A percentile compares a stretch with the other conserved stretches of the same genome.
Conservation (phyloP, 768 basidiomycete species). For the Chiua virens region DNA sequence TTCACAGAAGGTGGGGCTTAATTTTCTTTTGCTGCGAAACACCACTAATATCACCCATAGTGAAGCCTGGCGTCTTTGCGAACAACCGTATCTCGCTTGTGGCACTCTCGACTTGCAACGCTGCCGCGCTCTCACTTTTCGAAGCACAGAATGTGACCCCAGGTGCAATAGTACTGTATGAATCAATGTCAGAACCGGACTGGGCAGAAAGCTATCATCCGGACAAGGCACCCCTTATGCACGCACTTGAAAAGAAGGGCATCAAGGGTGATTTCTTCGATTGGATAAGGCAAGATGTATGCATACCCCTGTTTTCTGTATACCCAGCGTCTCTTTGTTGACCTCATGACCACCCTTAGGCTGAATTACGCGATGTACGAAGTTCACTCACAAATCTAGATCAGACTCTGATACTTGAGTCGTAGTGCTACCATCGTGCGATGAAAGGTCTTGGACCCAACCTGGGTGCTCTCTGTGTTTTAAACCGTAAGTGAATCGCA, state of each 20-base stretch:
- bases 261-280: slow-evolving; percentile 22
- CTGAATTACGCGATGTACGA: slow-evolving; percentile 15
- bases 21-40: not conserved
- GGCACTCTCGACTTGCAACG: slow-evolving; percentile 13
- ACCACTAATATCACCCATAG: slow-evolving; percentile 5
- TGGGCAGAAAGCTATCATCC: slow-evolving; percentile 25
- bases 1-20: slow-evolving; percentile 28
- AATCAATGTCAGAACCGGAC: slow-evolving; percentile 24
- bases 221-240: too few species aligned
- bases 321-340: not conserved
- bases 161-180: slow-evolving; percentile 20
- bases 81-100: slow-evolving; percentile 33
- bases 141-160: slow-evolving; percentile 9
- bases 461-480: slow-evolving; percentile 24
- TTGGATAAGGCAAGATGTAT: slow-evolving; percentile 22
- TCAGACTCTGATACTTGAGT: not conserved
- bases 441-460: slow-evolving; percentile 22
- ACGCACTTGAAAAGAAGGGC: slow-evolving; percentile 17
- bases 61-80: slow-evolving; percentile 24
- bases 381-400: not conserved
- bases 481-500: slow-evolving; percentile 16
- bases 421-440: slow-evolving; percentile 23
- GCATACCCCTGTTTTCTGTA: not conserved
- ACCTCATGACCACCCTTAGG: slow-evolving; percentile 2
- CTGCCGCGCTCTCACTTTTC: slow-evolving; percentile 8